Evolutionary conservation across 2,329 filamentous ascomycete genomes (phyloP).

Genomic region (Phoma sp.): DNA sequence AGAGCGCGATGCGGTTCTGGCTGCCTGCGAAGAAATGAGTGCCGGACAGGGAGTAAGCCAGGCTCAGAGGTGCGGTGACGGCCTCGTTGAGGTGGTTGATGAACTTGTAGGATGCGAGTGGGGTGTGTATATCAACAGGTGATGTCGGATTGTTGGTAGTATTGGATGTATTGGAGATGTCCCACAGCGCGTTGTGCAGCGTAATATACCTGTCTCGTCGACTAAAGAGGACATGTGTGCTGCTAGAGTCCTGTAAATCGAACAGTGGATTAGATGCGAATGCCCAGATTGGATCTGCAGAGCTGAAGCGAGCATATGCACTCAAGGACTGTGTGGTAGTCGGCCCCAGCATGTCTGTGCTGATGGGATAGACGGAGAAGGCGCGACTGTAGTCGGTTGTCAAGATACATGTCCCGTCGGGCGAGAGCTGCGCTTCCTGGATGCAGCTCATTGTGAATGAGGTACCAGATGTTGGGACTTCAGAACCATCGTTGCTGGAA

Average conservation of each 20-base stretch:
- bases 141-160: not conserved
- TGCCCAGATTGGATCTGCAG: slow-evolving; percentile 59
- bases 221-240: slow-evolving; percentile 59
- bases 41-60: slow-evolving; percentile 59
- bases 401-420: slow-evolving; percentile 64
- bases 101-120: slow-evolving; percentile 60
- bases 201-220: slow-evolving; percentile 62
- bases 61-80: slow-evolving; percentile 60
- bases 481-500: not conserved
- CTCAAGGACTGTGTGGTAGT: slow-evolving; percentile 37
- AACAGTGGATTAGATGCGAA: slow-evolving; percentile 62
- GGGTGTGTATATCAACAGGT: slow-evolving; percentile 30
- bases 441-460: slow-evolving; percentile 25
- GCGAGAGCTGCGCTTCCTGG: slow-evolving; percentile 40
- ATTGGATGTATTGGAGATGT: slow-evolving; percentile 17
- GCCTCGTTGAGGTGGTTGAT: slow-evolving; percentile 62
- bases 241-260: slow-evolving; percentile 57
- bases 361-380: slow-evolving; percentile 56
- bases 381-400: slow-evolving; percentile 60
- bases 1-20: slow-evolving; percentile 59
- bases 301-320: slow-evolving; percentile 55
- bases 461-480: too few relatives aligned
- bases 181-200: slow-evolving; percentile 61
- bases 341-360: slow-evolving; percentile 16
- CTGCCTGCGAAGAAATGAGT: slow-evolving; percentile 64